Conservation (phyloP, 1,139 yeast species). For the Torulaspora globosa region DNA sequence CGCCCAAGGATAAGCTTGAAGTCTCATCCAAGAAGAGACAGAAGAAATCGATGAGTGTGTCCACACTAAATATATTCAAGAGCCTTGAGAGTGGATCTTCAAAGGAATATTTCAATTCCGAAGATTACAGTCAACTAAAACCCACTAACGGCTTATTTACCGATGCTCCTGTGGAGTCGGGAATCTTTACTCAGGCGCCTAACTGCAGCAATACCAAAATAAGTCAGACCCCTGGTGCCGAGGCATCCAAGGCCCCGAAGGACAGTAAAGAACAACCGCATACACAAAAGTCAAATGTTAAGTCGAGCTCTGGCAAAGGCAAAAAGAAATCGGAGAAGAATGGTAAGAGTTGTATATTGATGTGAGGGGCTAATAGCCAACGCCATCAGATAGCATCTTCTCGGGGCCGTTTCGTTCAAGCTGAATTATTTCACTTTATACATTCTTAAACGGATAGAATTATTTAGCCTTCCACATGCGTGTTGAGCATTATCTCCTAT, state of each 20-base stretch:
- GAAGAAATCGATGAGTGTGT: conserved; percentile 13
- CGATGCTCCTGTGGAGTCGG: neutral
- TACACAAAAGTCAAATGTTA: neutral
- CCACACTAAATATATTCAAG: conserved; percentile 12
- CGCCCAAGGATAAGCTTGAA: conserved; percentile 1
- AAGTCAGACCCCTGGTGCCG: neutral
- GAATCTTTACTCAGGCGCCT: neutral
- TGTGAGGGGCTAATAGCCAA: neutral
- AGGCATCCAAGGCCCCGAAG: neutral
- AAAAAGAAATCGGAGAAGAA: neutral
- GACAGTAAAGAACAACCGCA: neutral
- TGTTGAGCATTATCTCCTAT: too few species aligned
- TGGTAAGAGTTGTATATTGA: neutral
- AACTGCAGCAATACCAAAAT: neutral
- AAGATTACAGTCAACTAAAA: conserved; percentile 2
- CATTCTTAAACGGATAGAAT: neutral
- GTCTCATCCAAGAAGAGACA: conserved; percentile 6
- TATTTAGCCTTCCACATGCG: too few species aligned
- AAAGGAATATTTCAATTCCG: conserved; percentile 1
- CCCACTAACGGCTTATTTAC: conserved; percentile 9
- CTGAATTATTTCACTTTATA: neutral
- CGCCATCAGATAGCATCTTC: neutral
- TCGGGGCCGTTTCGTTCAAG: neutral
- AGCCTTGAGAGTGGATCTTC: conserved; percentile 9
- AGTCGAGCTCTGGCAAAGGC: neutral